Evolutionary conservation across 2,329 filamentous ascomycete genomes (phyloP), one percentile per base, ranked within the genome.

Genomic region (Aquanectria penicillioides): DNA sequence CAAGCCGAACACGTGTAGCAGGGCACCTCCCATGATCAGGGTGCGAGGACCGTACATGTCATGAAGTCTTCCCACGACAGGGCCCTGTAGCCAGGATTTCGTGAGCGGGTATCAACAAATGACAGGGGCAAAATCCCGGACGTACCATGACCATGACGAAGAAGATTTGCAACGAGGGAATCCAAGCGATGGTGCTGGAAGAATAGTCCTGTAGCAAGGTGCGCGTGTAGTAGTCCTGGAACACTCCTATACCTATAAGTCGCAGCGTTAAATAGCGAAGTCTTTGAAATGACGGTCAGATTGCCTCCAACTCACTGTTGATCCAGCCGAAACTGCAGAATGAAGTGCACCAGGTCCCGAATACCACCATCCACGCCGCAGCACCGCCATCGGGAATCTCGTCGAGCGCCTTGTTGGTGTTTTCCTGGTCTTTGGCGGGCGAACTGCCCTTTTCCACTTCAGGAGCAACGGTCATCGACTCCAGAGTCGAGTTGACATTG

Each of bases 1-100:
- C 2, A 89, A 68, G 3, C 84, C 83, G 49, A 89, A 83, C 7
- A 89, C 81, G 50, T 88, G 83, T 15, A 87, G 68, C 41, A 87
- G 75, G 0, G 80, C 82, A 5, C 86, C 86, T 12, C 73, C 66
- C 0, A 85, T 40, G 0, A 89, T 69, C 0, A 91, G 74, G 36
- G 76, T 81, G n/a, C 82, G 80, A 0, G 88, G 86, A 0, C 89
- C 89, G 51, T 86, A 84, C 53, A 81, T 83, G 67, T 92, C 89
- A 61, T 83, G 89, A 1, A 89, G 61, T 23, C 80, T 81, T 1
- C 89, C 89, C 8, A 88, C 81, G 5, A 91, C 64, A 0, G 87
- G 86, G 0, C 88, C 87, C 62, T 82, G 6, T 0, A 10, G 5
- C 3, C 1, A 22, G 1, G 5, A 3, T 11, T 57, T 9, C n/a